A percentile compares a stretch with the other conserved stretches of the same genome.
Evolutionary conservation across 805 yeast species (phyloP).

Genomic region (Saccharomyces paradoxus): DNA sequence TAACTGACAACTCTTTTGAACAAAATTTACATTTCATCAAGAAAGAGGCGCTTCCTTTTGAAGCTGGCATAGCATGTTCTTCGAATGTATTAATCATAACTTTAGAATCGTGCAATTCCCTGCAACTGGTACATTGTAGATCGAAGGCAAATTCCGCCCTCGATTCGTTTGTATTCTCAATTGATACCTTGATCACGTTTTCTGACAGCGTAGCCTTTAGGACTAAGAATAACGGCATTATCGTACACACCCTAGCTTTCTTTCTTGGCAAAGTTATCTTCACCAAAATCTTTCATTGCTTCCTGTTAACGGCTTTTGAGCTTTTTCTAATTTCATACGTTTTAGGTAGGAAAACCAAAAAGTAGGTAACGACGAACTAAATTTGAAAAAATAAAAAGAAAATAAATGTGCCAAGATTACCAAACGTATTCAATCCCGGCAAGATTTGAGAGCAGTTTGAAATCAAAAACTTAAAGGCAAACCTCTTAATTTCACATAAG

Average conservation of each 20-base stretch:
- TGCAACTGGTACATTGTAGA: constrained; percentile 69
- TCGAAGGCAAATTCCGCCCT: constrained; percentile 74
- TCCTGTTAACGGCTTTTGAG: neutral
- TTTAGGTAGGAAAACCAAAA: no score
- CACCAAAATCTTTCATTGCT: neutral
- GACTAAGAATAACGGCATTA: constrained; percentile 14
- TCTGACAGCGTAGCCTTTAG: constrained; percentile 27
- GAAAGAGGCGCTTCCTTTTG: constrained; percentile 79
- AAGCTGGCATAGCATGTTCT: constrained; percentile 53
- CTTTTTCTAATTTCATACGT: neutral
- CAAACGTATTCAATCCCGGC: no score
- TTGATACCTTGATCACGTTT: constrained; percentile 48
- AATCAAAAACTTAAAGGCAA: no score
- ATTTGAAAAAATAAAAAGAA: no score
- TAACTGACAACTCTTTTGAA: constrained; percentile 26
- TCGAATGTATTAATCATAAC: constrained; percentile 63
- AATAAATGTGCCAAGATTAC: no score
- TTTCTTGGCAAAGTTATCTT: neutral
- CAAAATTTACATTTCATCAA: constrained; percentile 70
- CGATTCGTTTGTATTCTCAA: constrained; percentile 47
- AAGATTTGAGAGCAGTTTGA: no score
- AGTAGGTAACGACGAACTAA: neutral
- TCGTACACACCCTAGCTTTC: neutral
- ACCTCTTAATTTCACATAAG: no score
- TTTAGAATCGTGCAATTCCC: constrained; percentile 65